Conservation (phyloP, 2,329 filamentous ascomycete genomes). For the Aspergillus oerlinghausenensis region DNA sequence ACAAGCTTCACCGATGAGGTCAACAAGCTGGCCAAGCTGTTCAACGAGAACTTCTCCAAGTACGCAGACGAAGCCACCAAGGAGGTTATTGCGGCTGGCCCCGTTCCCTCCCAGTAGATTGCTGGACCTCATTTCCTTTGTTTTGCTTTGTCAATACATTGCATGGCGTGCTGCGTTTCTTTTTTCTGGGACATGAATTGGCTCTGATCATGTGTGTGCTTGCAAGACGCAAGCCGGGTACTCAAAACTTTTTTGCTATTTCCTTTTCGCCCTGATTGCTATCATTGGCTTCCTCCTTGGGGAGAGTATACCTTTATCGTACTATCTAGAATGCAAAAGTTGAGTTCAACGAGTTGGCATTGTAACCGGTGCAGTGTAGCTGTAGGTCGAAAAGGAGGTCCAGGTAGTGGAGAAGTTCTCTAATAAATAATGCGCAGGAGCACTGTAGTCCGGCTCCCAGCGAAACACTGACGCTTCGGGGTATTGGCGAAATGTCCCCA, state of each 20-base stretch:
- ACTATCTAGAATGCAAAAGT: neutral
- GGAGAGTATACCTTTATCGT: neutral
- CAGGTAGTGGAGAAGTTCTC: neutral
- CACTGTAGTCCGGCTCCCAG: neutral
- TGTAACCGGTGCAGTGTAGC: neutral
- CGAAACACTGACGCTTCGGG: neutral
- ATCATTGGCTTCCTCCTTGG: neutral
- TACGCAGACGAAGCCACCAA: constrained; percentile 78
- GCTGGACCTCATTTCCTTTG: constrained; percentile 5
- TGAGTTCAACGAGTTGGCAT: neutral
- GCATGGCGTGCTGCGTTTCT: constrained; percentile 17
- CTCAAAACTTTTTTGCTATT: neutral
- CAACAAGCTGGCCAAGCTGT: constrained; percentile 80
- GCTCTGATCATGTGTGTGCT: constrained; percentile 4
- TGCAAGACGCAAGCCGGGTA: constrained; percentile 5
- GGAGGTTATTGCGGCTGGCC: constrained; percentile 62
- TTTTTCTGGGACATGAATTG: constrained; percentile 9
- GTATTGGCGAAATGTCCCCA: no score
- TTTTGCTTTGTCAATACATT: constrained; percentile 8
- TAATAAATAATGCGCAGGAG: neutral
- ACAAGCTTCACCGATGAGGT: constrained; percentile 82
- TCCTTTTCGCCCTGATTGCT: neutral
- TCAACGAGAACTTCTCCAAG: constrained; percentile 97
- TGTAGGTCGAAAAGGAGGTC: neutral
- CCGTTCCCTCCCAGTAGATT: constrained; percentile 23